Base-by-base conservation (phyloP, 2,329 filamentous ascomycete genomes). In the Paracoccidioides lutzii region DNA sequence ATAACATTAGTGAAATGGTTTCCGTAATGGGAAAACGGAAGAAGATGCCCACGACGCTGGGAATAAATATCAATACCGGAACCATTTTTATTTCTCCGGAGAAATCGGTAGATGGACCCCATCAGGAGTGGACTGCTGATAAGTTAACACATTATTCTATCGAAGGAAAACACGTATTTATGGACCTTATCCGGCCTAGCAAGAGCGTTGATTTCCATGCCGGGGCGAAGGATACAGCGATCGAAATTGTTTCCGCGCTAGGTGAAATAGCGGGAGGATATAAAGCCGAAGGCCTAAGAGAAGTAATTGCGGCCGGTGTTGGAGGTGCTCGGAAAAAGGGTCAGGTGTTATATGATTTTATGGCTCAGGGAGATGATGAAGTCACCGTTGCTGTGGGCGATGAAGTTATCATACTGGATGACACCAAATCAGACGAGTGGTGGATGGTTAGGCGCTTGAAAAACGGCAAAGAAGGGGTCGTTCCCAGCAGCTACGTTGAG, bases 171-270 rank as follows among this genome's bases (percentile, higher is more conserved):
- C 93, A 97, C 71, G 88, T 98, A 12, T 98, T 98, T 66, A 78
- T 98, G 68, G 93, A 98, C 69, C 77, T 98, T 49, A 85, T 96
- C 53, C 79, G 85, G 54, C 93, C 93, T 5, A 95, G 88, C 72
- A 96, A 91, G 75, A 96, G 90, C 69, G 78, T 96, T 57, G 93
- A 98, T 72, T 94, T 98, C 62, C 93, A 98, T 69, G 94, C 93
- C 15, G 93, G 93, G 45, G 90, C 90, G 48, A 98, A 97, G 72
- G 93, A 97, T 70, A 96, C 91, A 5, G 93, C 93, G 5, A 83
- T 90, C 61, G 91, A 97, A 71, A 97, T 98, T 65, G 88, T 95
- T 37, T 79, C 82, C 56, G 86, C 87, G 53, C 78, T 98, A 41
- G 90, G 90, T 54, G 93, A 98, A 68, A 80, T 98, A 59, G 85